Evolutionary conservation across 495 filamentous ascomycete genomes (phyloP), one percentile per base, ranked within the genome.

Genomic region (Neurospora tetraspora): DNA sequence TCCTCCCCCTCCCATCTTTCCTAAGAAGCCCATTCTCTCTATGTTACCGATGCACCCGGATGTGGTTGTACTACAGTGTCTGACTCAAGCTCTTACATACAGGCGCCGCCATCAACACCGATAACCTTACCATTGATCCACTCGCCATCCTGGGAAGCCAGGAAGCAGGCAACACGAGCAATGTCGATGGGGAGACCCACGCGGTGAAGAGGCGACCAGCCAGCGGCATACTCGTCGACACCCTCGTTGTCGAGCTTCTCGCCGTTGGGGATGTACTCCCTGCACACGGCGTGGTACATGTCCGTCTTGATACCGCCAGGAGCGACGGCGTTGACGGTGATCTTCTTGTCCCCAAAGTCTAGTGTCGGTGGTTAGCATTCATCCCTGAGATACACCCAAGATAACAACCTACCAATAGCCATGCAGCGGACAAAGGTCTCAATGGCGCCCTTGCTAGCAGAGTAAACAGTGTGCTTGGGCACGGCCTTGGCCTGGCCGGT

Each of bases 251-350:
- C 74, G 47, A 84, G 79, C 77, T 85, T 86, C 36, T 81, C 84
- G 72, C 87, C 89, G 68, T 81, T 80, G 69, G 89, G 89, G 72
- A 90, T 90, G 82, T 91, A 91, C 81, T 89, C 88, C 71, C 86
- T 83, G 80, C 86, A 88, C 71, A 89, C 88, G 76, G 84, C 84
- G 77, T 89, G 85, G 83, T 89, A 91, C 89, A 91, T 91, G 77
- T 91, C 89, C 70, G 88, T 89, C 84, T 90, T 89, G 81, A 91
- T 88, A 70, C 89, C 89, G 68, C 89, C 89, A 61, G 89, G 89
- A 5, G 89, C 89, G 65, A 91, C 84, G 75, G 85, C 87, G 80
- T 91, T 91, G 82, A 89, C 88, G 18, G 89, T 91, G 74, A 91
- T 88, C 74, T 80, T 81, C 76, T 82, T 81, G 79, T 78, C 77